Evolutionary conservation across 176 grass and related monocot species (phyloP).

Genomic region (Raddia distichophylla): DNA sequence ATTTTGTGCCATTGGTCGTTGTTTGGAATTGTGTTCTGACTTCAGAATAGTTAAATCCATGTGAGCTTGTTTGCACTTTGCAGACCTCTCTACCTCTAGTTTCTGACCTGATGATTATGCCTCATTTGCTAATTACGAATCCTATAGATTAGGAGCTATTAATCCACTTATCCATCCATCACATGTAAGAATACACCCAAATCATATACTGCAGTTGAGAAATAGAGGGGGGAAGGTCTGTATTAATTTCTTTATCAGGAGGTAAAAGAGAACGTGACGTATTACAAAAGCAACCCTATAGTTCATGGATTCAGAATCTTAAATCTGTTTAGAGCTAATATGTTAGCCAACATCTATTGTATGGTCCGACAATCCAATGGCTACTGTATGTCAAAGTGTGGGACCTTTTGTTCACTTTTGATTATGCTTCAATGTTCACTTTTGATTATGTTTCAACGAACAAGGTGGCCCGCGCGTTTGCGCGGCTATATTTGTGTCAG

Average conservation of each 20-base stretch:
- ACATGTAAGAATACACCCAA: neutral
- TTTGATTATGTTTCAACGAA: no score
- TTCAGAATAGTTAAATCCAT: neutral
- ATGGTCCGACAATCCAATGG: neutral
- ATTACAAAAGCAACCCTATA: neutral
- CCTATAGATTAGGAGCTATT: neutral
- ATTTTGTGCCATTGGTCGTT: neutral
- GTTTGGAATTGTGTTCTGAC: neutral
- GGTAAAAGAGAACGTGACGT: neutral
- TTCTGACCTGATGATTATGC: neutral
- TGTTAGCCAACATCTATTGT: neutral
- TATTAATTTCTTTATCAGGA: neutral
- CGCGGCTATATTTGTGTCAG: no score
- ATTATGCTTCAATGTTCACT: no score
- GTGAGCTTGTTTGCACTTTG: no score
- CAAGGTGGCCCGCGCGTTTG: no score
- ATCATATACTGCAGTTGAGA: neutral
- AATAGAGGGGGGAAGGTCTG: neutral
- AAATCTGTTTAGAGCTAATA: neutral
- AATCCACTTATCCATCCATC: neutral
- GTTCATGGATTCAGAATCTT: neutral
- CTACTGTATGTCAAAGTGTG: neutral
- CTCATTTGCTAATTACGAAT: neutral
- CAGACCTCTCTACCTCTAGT: neutral
- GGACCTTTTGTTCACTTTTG: neutral